Evolutionary conservation across 2,329 filamentous ascomycete species (phyloP), one percentile per base, ranked within the genome.

Genomic region (Colletotrichum kahawae): DNA sequence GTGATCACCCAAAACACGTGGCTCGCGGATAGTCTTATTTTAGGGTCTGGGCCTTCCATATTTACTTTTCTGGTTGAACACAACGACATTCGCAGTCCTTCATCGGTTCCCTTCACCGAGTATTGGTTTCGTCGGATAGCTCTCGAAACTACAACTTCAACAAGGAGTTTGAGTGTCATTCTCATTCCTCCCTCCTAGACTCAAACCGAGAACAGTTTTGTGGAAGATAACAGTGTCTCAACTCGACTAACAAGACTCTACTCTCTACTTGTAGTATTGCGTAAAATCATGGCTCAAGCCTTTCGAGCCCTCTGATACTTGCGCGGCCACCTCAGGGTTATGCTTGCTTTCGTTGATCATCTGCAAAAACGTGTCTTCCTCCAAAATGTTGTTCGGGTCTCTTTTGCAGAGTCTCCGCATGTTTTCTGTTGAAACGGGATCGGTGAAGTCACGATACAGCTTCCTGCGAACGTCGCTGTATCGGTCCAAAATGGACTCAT

Each of bases 191-290:
- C n/a, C 4, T 21, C n/a, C n/a, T n/a, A 48, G 43, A 48, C 43
- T 48, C 3, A 48, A 1, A 48, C 2, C 1, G 1, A 48, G 18
- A 48, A 48, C 10, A 1, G n/a, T 56, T 0, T 5, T 56, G 21
- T n/a, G 24, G 4, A 18, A 3, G 2, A 56, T 29, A 0, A 3
- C 0, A 14, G 21, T 14, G 4, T 10, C 24, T 24, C 12, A 24
- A 24, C 24, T 9, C 7, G 10, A 29, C 1, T 8, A 24, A n/a
- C 18, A 12, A 60, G n/a, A 60, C 0, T 14, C 7, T 62, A n/a
- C 1, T 14, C 12, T n/a, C 31, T 62, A 62, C 5, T 14, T 16
- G n/a, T 36, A 62, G 31, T 60, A 60, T 34, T 60, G n/a, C 57
- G 57, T 60, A 7, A 36, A 62, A 14, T 62, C 57, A 21, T 62